Evolutionary conservation across 805 yeast species (phyloP).

Genomic region (Groenewaldozyma tartarivorans): DNA sequence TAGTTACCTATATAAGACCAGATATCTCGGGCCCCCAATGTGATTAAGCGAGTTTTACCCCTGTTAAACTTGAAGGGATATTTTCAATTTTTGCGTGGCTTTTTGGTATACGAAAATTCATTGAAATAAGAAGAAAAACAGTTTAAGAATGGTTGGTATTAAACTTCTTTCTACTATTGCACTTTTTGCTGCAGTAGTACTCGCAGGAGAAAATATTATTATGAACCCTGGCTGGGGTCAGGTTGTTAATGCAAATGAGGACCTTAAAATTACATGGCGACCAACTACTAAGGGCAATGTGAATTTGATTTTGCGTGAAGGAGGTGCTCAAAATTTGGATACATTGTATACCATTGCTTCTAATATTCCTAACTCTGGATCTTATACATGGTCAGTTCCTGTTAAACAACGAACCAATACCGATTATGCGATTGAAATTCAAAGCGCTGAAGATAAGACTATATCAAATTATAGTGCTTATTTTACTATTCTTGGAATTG

Average conservation of each 20-base stretch:
- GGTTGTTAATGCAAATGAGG: conserved; percentile 21
- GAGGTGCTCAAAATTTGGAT: conserved; percentile 20
- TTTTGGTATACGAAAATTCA: no score
- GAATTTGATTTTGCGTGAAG: conserved; percentile 21
- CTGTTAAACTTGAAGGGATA: no score
- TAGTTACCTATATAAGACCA: no score
- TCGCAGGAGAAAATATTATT: conserved; percentile 18
- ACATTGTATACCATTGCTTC: conserved; percentile 20
- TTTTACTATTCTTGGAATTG: conserved; percentile 19
- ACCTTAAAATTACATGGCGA: conserved; percentile 23
- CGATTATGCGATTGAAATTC: conserved; percentile 21
- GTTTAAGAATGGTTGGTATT: not conserved
- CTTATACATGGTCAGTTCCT: conserved; percentile 23
- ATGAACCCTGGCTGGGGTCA: conserved; percentile 20
- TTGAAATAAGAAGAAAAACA: no score
- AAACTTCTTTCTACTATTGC: conserved; percentile 3
- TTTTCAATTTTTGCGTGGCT: no score
- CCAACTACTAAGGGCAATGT: conserved; percentile 20
- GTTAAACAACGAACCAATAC: conserved; percentile 12
- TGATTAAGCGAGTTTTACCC: no score
- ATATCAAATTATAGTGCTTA: conserved; percentile 20
- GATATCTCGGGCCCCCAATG: no score
- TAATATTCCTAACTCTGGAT: conserved; percentile 22
- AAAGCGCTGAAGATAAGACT: conserved; percentile 13
- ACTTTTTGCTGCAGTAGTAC: conserved; percentile 9